A percentile compares a stretch with the other conserved stretches of the same genome.
These are phyloP conservation scores for Kuraishia molischiana DNA, from an alignment of 805 yeast genomes.

Conservation along the genomic window DNA sequence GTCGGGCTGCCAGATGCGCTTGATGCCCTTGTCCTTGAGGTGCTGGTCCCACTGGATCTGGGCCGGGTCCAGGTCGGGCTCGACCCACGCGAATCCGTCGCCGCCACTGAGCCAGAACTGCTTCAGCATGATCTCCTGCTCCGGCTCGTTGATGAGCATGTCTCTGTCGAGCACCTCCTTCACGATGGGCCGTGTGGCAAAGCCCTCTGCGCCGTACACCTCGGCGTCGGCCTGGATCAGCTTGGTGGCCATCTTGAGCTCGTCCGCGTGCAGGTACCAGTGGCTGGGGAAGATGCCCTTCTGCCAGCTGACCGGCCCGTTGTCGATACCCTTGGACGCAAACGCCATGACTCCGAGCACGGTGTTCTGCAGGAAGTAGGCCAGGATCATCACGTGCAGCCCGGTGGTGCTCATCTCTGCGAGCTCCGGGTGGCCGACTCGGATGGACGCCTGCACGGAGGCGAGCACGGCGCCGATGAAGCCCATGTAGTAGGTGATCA, in stretches of 20 bases:
- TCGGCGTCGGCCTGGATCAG: conserved; percentile 57
- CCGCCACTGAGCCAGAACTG: conserved; percentile 88
- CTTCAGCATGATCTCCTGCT: conserved; percentile 58
- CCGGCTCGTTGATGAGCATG: conserved; percentile 39
- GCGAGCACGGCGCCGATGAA: conserved; percentile 15
- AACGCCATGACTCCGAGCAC: conserved; percentile 31
- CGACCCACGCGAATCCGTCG: conserved; percentile 81
- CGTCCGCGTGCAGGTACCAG: conserved; percentile 60
- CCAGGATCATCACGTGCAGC: conserved; percentile 35
- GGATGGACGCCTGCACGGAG: neutral
- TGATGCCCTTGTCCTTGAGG: conserved; percentile 9
- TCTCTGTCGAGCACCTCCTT: conserved; percentile 19
- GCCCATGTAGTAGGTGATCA: conserved; percentile 44
- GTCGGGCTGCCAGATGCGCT: neutral
- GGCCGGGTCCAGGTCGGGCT: conserved; percentile 87
- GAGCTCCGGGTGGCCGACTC: neutral
- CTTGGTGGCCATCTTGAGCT: conserved; percentile 54
- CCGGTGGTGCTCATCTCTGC: conserved; percentile 24
- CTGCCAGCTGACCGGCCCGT: conserved; percentile 51
- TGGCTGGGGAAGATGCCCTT: conserved; percentile 54
- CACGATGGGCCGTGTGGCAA: conserved; percentile 22
- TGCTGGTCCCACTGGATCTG: conserved; percentile 32
- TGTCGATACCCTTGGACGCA: conserved; percentile 36
- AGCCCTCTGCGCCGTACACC: conserved; percentile 33
- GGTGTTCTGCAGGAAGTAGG: conserved; percentile 38